phyloP scores from a whole-genome alignment of 768 basidiomycete genomes.

The Gloeopeniophorella convolvens region DNA sequence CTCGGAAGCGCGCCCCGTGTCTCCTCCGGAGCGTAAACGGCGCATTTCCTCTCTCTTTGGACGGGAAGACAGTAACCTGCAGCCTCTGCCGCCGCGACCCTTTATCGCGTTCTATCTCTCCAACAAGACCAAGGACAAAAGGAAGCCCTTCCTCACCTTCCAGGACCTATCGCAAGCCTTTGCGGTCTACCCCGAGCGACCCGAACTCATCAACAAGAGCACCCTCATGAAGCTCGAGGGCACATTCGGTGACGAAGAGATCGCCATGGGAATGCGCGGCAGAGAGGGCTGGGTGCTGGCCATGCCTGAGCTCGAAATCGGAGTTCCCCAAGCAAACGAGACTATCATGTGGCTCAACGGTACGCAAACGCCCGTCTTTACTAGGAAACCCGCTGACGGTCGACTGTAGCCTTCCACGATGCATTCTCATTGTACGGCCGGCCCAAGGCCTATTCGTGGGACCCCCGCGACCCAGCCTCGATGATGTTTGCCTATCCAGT shows the following conservation, averaged over 20 bases:
- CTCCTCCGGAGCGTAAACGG: constrained; percentile 31
- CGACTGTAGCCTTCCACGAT: constrained; percentile 64
- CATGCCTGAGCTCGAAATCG: constrained; percentile 79
- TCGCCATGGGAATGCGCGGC: constrained; percentile 55
- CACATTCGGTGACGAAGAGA: constrained; percentile 67
- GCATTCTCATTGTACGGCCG: constrained; percentile 86
- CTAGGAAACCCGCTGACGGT: constrained; percentile 12
- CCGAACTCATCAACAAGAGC: constrained; percentile 81
- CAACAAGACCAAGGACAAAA: constrained; percentile 68
- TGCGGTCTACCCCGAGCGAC: constrained; percentile 94
- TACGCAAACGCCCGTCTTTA: constrained; percentile 31
- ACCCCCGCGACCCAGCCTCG: constrained; percentile 71
- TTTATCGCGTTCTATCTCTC: constrained; percentile 54
- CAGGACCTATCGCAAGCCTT: constrained; percentile 75
- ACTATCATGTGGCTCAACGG: constrained; percentile 91
- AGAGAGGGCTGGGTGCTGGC: constrained; percentile 83
- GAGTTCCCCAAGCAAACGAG: constrained; percentile 60
- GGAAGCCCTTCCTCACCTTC: constrained; percentile 64
- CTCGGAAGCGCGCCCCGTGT: constrained; percentile 22
- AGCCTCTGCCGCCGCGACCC: constrained; percentile 28
- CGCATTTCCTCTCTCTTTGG: constrained; percentile 66
- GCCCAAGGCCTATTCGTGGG: constrained; percentile 82
- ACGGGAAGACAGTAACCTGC: constrained; percentile 35
- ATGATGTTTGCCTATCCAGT: constrained; percentile 95
- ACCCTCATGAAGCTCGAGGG: constrained; percentile 93